A percentile compares a stretch with the other conserved stretches of the same genome.
Evolutionary conservation across 345 rosid genomes (phyloP).

Genomic region (Melaleuca quinquenervia): DNA sequence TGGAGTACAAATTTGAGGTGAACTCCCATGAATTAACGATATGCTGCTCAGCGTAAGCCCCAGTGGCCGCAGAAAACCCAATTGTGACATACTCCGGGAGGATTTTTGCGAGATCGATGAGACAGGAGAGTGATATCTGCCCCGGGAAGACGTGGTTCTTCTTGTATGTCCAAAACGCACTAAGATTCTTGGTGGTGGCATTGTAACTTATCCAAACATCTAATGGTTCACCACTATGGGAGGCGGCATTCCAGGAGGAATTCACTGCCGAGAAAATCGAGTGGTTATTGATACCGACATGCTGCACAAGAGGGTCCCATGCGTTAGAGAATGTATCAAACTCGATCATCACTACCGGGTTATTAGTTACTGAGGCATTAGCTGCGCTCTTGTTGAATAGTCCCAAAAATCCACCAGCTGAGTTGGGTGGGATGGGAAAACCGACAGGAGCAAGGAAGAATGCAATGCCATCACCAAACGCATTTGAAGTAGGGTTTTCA

Average conservation of each 20-base stretch:
- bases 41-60: neutral
- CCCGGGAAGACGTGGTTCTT: neutral
- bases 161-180: neutral
- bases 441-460: slow-evolving; percentile 7
- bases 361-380: neutral
- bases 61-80: slow-evolving; percentile 12
- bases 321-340: slow-evolving; percentile 2
- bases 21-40: slow-evolving; percentile 8
- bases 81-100: slow-evolving; percentile 4
- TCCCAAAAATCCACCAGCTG: neutral
- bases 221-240: neutral
- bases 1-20: neutral
- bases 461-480: neutral
- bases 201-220: slow-evolving; percentile 1
- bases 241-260: neutral
- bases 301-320: neutral
- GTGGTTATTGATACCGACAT: slow-evolving; percentile 12
- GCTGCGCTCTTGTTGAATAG: neutral
- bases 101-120: slow-evolving; percentile 1
- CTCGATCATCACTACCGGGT: neutral
- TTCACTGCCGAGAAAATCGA: neutral
- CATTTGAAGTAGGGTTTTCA: neutral
- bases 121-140: neutral
- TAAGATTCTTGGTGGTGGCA: neutral
- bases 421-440: slow-evolving; percentile 4